phyloP scores from a whole-genome alignment of 2,329 filamentous ascomycete genomes.

The Penicillium sp. region DNA sequence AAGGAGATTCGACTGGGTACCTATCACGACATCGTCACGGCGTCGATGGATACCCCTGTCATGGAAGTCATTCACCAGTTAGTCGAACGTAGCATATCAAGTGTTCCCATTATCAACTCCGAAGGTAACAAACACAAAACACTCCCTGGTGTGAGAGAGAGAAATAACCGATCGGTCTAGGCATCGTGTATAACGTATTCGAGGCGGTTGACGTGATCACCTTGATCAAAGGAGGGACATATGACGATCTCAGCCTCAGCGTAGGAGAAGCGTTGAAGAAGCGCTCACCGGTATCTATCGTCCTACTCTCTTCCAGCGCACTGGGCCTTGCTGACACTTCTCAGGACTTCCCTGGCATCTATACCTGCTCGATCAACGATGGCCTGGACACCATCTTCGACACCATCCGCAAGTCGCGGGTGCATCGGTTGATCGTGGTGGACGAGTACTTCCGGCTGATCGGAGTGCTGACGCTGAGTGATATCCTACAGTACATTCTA shows the following conservation, averaged over 20 bases:
- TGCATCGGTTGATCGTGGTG: constrained; percentile 88
- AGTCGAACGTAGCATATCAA: constrained; percentile 89
- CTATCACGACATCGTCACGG: constrained; percentile 75
- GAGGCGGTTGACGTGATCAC: constrained; percentile 97
- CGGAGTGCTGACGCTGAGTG: constrained; percentile 88
- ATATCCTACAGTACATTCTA: constrained; percentile 93
- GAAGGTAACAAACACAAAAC: constrained; percentile 46
- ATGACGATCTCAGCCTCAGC: constrained; percentile 81
- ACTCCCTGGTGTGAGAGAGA: background rate
- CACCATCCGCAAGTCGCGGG: constrained; percentile 89
- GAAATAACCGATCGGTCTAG: constrained; percentile 30
- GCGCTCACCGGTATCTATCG: constrained; percentile 64
- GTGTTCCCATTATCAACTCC: constrained; percentile 84
- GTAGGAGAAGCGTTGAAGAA: constrained; percentile 88
- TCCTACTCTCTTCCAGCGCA: constrained; percentile 8
- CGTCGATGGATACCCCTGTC: constrained; percentile 83
- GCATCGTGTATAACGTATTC: constrained; percentile 85
- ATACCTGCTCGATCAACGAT: constrained; percentile 89
- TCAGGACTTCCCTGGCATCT: constrained; percentile 89
- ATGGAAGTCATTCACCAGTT: constrained; percentile 92
- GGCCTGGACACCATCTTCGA: constrained; percentile 94
- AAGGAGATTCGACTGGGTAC: constrained; percentile 81
- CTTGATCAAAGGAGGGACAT: constrained; percentile 86
- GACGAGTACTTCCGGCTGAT: constrained; percentile 83
- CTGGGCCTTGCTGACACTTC: constrained; percentile 11